Evolutionary conservation across 768 basidiomycete species (phyloP).

Genomic region (Boletus reticuloceps): DNA sequence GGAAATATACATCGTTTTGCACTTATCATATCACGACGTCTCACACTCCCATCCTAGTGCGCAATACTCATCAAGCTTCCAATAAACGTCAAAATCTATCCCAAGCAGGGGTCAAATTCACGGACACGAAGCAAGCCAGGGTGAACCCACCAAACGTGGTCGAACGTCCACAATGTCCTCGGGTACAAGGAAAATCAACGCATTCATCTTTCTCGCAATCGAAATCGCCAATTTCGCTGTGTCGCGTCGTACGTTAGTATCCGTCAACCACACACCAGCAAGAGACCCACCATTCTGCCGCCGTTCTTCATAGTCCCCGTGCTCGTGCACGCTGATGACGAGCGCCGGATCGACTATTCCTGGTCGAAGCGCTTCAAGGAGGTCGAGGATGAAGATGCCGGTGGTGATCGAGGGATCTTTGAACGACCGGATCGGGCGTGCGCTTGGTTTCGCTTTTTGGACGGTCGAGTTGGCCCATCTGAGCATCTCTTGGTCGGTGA

Average conservation of each 20-base stretch:
- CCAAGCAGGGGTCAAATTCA: not conserved
- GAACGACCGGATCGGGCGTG: slow-evolving; percentile 80
- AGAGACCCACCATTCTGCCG: slow-evolving; percentile 81
- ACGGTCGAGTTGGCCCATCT: slow-evolving; percentile 95
- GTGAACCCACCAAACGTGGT: slow-evolving; percentile 70
- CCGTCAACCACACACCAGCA: not conserved
- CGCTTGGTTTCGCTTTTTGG: slow-evolving; percentile 59
- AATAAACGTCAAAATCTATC: slow-evolving; percentile 90
- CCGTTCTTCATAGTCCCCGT: slow-evolving; percentile 80
- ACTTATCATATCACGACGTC: not conserved
- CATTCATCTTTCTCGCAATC: slow-evolving; percentile 97
- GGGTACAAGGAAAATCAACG: slow-evolving; percentile 93
- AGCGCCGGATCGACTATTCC: slow-evolving; percentile 93
- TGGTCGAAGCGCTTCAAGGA: slow-evolving; percentile 87
- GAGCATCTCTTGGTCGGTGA: slow-evolving; percentile 91
- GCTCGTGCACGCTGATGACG: slow-evolving; percentile 58
- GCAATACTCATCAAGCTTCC: slow-evolving; percentile 86
- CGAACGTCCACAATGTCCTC: slow-evolving; percentile 97
- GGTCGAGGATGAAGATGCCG: slow-evolving; percentile 89
- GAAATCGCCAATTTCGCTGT: slow-evolving; percentile 96
- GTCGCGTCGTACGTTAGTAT: not conserved
- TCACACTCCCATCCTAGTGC: slow-evolving; percentile 12
- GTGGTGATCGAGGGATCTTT: slow-evolving; percentile 90
- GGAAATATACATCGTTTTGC: not conserved
- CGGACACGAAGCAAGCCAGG: not conserved